Evolutionary conservation across 1,139 yeast genomes (phyloP).

Genomic region (Petasospora rhodanensis): DNA sequence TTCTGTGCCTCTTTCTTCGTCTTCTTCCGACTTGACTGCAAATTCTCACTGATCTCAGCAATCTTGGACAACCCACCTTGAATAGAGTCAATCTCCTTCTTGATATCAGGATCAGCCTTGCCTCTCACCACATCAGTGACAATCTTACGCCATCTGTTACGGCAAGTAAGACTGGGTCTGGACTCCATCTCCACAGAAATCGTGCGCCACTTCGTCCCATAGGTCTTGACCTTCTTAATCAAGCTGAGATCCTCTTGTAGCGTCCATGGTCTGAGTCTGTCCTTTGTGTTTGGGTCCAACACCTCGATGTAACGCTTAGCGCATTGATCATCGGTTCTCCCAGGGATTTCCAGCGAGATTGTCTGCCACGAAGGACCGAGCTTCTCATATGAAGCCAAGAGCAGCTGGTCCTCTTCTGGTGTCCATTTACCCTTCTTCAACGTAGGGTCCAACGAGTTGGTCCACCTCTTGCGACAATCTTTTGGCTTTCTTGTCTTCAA

Average conservation of each 20-base stretch:
- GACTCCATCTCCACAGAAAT: constrained; percentile 69
- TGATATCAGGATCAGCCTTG: constrained; percentile 29
- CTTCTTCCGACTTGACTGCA: constrained; percentile 12
- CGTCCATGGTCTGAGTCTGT: constrained; percentile 77
- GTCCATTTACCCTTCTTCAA: constrained; percentile 89
- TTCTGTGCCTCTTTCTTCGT: constrained; percentile 1
- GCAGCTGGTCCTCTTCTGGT: constrained; percentile 65
- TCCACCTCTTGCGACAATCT: constrained; percentile 73
- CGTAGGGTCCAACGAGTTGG: constrained; percentile 76
- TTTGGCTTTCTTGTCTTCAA: constrained; percentile 52
- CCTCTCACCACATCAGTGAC: constrained; percentile 72
- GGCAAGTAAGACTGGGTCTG: constrained; percentile 83
- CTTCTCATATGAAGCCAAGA: constrained; percentile 58
- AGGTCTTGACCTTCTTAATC: constrained; percentile 57
- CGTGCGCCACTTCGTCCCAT: constrained; percentile 92
- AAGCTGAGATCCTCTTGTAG: constrained; percentile 69
- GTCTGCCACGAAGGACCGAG: constrained; percentile 86
- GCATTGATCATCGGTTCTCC: constrained; percentile 94
- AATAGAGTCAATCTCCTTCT: constrained; percentile 33
- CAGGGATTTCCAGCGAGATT: constrained; percentile 69
- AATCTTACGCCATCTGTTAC: constrained; percentile 89
- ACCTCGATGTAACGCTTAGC: constrained; percentile 89
- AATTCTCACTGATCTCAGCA: constrained; percentile 26
- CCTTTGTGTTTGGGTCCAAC: constrained; percentile 73
- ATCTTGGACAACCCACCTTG: constrained; percentile 25